A percentile compares a stretch with the other conserved stretches of the same genome.
Conservation (phyloP, 371 early-diverging fungal genomes). For the Massospora cicadina region DNA sequence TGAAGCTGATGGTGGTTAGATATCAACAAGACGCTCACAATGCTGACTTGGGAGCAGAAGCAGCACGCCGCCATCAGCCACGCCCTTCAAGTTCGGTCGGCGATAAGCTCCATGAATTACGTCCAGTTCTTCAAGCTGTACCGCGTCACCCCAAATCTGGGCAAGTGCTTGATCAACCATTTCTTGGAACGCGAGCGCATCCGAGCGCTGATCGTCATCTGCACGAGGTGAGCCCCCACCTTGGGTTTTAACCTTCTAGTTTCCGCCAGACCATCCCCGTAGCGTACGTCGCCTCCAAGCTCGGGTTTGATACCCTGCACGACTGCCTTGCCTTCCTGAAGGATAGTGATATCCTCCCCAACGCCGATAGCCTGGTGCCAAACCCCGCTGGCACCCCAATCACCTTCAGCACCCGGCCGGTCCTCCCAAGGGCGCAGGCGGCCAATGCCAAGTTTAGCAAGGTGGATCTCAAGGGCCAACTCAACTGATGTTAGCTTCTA, state of each 20-base stretch:
- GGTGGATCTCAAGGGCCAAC: conserved; percentile 59
- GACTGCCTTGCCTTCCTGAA: conserved; percentile 27
- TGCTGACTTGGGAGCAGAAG: conserved; percentile 40
- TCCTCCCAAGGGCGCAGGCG: conserved; percentile 25
- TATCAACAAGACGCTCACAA: conserved; percentile 46
- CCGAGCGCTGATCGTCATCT: conserved; percentile 38
- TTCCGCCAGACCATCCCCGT: conserved; percentile 29
- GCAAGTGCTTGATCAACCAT: conserved; percentile 69
- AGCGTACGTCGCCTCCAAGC: conserved; percentile 18
- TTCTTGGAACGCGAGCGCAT: conserved; percentile 73
- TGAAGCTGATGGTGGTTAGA: conserved; percentile 24
- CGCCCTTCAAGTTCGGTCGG: conserved; percentile 63
- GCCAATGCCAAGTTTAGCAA: conserved; percentile 38
- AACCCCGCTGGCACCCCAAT: conserved; percentile 13
- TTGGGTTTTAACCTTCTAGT: conserved; percentile 16
- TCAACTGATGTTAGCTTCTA: neutral
- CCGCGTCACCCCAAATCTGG: conserved; percentile 59
- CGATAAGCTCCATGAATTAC: conserved; percentile 62
- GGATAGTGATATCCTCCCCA: conserved; percentile 14
- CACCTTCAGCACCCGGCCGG: conserved; percentile 32
- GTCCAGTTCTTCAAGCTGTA: conserved; percentile 65
- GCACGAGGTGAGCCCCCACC: conserved; percentile 28
- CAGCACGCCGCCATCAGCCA: conserved; percentile 38
- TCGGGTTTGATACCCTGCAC: conserved; percentile 15
- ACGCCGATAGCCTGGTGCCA: conserved; percentile 13